Evolutionary conservation across 1,139 yeast genomes (phyloP).

Genomic region (Suhomyces anneliseae): DNA sequence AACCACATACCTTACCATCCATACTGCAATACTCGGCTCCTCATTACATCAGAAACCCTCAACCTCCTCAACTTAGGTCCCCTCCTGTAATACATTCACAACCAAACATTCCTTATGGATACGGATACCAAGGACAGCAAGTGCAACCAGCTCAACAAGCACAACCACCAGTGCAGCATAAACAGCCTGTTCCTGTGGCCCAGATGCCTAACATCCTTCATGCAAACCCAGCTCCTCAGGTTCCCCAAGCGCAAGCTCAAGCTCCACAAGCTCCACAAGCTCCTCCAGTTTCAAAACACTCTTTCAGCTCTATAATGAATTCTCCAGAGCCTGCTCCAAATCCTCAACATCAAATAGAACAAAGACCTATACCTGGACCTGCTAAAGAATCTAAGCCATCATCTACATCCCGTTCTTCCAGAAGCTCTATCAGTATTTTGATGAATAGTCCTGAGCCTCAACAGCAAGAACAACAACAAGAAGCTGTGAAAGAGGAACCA

Average conservation of each 20-base stretch:
- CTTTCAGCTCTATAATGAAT: conserved; percentile 7
- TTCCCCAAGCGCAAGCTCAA: background rate
- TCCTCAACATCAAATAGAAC: background rate
- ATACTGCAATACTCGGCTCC: conserved; percentile 1
- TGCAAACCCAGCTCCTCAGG: background rate
- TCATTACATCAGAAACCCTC: conserved; percentile 1
- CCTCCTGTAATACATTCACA: conserved; percentile 8
- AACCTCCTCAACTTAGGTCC: conserved; percentile 4
- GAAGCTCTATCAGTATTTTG: conserved; percentile 15
- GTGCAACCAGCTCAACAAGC: background rate
- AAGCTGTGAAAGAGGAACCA: background rate
- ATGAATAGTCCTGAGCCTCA: conserved; percentile 15
- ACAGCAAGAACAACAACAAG: background rate
- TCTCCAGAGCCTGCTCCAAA: conserved; percentile 5
- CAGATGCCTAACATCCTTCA: background rate
- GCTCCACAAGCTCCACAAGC: background rate
- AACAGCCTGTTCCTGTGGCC: background rate
- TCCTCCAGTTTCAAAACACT: conserved; percentile 1
- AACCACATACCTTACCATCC: conserved; percentile 2
- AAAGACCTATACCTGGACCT: background rate
- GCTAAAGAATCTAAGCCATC: background rate
- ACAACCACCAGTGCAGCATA: too few relatives aligned
- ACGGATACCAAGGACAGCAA: background rate
- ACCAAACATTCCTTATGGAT: conserved; percentile 1
- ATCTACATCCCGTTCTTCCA: conserved; percentile 4